Conservation (phyloP, 2,329 filamentous ascomycete species). For the Hymenoscyphus fraxineus region DNA sequence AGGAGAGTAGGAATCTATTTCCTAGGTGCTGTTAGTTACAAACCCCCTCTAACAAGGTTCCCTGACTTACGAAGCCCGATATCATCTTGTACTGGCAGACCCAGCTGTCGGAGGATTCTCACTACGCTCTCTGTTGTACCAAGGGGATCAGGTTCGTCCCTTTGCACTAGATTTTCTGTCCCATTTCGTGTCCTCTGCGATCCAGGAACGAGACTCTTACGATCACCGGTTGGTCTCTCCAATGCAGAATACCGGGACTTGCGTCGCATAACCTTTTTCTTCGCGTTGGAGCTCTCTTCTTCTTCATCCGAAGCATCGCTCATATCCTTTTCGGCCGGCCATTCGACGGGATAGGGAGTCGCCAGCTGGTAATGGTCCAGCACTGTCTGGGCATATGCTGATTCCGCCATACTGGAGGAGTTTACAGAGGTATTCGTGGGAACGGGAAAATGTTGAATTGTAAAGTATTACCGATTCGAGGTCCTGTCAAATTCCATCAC, state of each 20-base stretch:
- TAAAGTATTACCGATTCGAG: background rate
- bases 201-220: constrained; percentile 60
- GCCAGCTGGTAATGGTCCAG: constrained; percentile 87
- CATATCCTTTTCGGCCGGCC: constrained; percentile 78
- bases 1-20: constrained; percentile 92
- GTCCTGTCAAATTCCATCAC: background rate
- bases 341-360: constrained; percentile 73
- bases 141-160: constrained; percentile 88
- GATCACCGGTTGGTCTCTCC: constrained; percentile 68
- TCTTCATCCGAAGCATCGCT: constrained; percentile 64
- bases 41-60: constrained; percentile 2
- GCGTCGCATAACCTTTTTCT: constrained; percentile 47
- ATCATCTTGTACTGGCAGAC: constrained; percentile 82
- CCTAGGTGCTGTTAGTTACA: constrained; percentile 44
- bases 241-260: constrained; percentile 83
- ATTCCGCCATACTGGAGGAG: constrained; percentile 55
- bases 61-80: constrained; percentile 62
- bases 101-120: constrained; percentile 69
- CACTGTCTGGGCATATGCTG: constrained; percentile 60
- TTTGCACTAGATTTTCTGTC: constrained; percentile 74
- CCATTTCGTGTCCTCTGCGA: constrained; percentile 65
- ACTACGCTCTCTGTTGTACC: constrained; percentile 88
- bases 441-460: background rate
- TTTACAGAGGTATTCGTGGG: background rate
- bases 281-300: constrained; percentile 24